A percentile compares a stretch with the other conserved stretches of the same genome.
phyloP scores from a whole-genome alignment of 495 filamentous ascomycete genomes.

The Pyrenula aspistea region DNA sequence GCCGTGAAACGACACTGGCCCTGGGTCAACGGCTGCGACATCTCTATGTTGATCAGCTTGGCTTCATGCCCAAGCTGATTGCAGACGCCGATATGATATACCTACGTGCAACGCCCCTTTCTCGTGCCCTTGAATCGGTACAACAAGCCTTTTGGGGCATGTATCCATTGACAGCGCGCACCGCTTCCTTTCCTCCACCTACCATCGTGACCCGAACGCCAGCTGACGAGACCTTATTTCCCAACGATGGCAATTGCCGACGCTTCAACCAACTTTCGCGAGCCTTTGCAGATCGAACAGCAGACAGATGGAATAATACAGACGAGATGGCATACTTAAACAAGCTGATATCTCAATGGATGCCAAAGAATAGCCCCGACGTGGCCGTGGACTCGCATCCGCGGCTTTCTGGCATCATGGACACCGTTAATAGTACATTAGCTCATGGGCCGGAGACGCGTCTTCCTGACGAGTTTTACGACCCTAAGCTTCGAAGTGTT shows the following conservation, averaged over 20 bases:
- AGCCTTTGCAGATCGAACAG: conserved; percentile 72
- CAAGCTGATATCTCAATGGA: conserved; percentile 64
- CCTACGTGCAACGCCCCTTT: conserved; percentile 73
- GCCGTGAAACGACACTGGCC: conserved; percentile 70
- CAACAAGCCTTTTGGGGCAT: conserved; percentile 85
- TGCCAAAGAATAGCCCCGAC: conserved; percentile 52
- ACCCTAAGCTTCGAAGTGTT: conserved; percentile 52
- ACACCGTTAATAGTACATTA: conserved; percentile 78
- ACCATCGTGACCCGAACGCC: conserved; percentile 63
- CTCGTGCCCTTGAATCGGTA: conserved; percentile 74
- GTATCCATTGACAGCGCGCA: conserved; percentile 64
- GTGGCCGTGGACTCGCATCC: conserved; percentile 80
- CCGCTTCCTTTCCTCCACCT: conserved; percentile 51
- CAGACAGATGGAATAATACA: conserved; percentile 66
- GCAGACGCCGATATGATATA: conserved; percentile 61
- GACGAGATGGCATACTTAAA: conserved; percentile 81
- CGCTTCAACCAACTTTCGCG: conserved; percentile 69
- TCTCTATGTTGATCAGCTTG: conserved; percentile 80
- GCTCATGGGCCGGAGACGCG: conserved; percentile 72
- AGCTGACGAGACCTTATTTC: conserved; percentile 81
- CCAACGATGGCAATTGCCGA: conserved; percentile 77
- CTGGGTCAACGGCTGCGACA: conserved; percentile 67
- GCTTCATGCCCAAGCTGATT: conserved; percentile 65
- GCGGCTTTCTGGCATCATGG: conserved; percentile 79
- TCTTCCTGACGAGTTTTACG: conserved; percentile 81